phyloP scores from a whole-genome alignment of 805 yeast species.

The Cyberlindnera maclurae region DNA sequence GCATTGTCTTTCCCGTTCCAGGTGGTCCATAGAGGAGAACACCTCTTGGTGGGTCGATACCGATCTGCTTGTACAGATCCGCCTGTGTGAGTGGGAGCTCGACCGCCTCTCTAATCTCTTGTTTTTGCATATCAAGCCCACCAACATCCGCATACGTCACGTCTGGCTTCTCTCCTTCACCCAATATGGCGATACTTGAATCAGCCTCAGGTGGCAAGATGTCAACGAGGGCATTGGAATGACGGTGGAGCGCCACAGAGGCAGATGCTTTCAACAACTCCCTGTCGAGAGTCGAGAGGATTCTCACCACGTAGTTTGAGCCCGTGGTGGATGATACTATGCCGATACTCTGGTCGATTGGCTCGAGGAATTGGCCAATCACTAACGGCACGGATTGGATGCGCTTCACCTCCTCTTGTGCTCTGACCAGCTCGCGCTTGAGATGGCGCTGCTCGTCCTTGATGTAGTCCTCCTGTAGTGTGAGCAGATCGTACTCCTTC shows the following conservation, averaged over 20 bases:
- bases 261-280: slow-evolving; percentile 92
- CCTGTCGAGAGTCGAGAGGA: slow-evolving; percentile 88
- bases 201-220: slow-evolving; percentile 98
- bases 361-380: slow-evolving; percentile 96
- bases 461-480: slow-evolving; percentile 91
- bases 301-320: slow-evolving; percentile 92
- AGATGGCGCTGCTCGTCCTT: slow-evolving; percentile 97
- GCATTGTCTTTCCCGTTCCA: slow-evolving; percentile 98
- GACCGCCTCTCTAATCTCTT: slow-evolving; percentile 97
- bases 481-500: slow-evolving; percentile 78
- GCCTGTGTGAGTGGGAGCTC: slow-evolving; percentile 95
- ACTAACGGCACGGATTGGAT: slow-evolving; percentile 97
- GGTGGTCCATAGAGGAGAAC: slow-evolving; percentile 98
- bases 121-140: slow-evolving; percentile 98
- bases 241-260: slow-evolving; percentile 96
- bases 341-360: slow-evolving; percentile 94
- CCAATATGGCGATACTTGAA: slow-evolving; percentile 89
- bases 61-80: slow-evolving; percentile 93
- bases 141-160: slow-evolving; percentile 97
- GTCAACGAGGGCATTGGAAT: slow-evolving; percentile 95
- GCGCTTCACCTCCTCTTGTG: slow-evolving; percentile 97
- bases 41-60: slow-evolving; percentile 98
- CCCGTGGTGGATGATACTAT: slow-evolving; percentile 97
- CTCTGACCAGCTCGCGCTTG: slow-evolving; percentile 88
- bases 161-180: slow-evolving; percentile 88